phyloP scores from a whole-genome alignment of 2,329 filamentous ascomycete genomes.

The Thelonectria blattea region DNA sequence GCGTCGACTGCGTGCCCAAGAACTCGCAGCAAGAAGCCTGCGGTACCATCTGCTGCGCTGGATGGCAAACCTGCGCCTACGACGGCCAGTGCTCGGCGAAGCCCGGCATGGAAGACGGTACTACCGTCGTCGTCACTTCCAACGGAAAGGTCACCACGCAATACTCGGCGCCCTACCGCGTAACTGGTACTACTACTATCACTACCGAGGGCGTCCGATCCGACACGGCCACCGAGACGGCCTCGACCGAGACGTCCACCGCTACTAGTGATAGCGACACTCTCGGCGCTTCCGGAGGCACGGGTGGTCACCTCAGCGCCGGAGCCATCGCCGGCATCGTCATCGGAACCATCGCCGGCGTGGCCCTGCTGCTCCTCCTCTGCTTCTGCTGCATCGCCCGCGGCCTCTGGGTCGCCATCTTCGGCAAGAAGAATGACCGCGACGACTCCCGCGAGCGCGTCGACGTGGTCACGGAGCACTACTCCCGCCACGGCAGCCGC shows the following conservation, averaged over 20 bases:
- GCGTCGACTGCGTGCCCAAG: conserved; percentile 56
- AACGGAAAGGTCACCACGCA: conserved; percentile 59
- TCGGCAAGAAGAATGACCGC: conserved; percentile 61
- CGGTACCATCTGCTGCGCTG: conserved; percentile 73
- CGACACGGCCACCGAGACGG: conserved; percentile 54
- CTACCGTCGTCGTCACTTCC: conserved; percentile 52
- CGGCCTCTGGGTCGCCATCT: conserved; percentile 66
- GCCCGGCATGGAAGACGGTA: conserved; percentile 52
- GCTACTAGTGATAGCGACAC: conserved; percentile 55
- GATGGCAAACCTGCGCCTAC: conserved; percentile 69
- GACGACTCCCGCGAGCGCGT: conserved; percentile 59
- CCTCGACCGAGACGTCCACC: conserved; percentile 59
- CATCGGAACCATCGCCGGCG: conserved; percentile 72
- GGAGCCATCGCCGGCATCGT: conserved; percentile 84
- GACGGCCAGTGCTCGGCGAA: conserved; percentile 64
- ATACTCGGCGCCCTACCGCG: conserved; percentile 58
- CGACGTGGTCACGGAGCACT: conserved; percentile 69
- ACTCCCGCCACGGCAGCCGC: conserved; percentile 55
- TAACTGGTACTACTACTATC: conserved; percentile 61
- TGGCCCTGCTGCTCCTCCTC: conserved; percentile 70
- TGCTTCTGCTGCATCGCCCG: conserved; percentile 77
- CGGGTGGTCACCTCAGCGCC: conserved; percentile 61
- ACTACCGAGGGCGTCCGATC: conserved; percentile 57
- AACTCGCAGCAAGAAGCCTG: conserved; percentile 66
- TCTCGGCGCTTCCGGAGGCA: conserved; percentile 45